These are phyloP conservation scores for Hyphopichia buzzinii DNA, from an alignment of 1,139 yeast genomes.

Conservation along the genomic window DNA sequence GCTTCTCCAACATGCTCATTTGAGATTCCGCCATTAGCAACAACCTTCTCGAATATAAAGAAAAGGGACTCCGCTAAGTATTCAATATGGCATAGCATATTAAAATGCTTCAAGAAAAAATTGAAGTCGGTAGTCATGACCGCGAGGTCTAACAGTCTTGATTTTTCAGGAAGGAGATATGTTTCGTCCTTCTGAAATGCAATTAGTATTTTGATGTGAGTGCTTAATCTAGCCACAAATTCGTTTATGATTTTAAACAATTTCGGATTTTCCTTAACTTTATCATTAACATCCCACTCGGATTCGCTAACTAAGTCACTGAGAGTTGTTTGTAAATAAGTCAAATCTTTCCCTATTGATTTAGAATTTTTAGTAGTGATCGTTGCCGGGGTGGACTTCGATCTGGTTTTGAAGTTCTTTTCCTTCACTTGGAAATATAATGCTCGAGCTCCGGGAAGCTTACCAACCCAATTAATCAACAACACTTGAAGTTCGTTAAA, in stretches of 20 bases:
- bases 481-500: slow-evolving; percentile 56
- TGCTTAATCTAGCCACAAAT: slow-evolving; percentile 13
- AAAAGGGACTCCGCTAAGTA: slow-evolving; percentile 27
- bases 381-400: not conserved
- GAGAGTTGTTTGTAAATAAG: not conserved
- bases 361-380: not conserved
- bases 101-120: slow-evolving; percentile 27
- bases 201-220: slow-evolving; percentile 11
- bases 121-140: slow-evolving; percentile 17
- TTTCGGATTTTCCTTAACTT: not conserved
- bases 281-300: not conserved
- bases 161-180: not conserved
- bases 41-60: slow-evolving; percentile 23
- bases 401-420: slow-evolving; percentile 1
- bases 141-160: slow-evolving; percentile 5
- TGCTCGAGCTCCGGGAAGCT: slow-evolving; percentile 38
- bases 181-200: slow-evolving; percentile 6
- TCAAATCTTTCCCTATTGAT: not conserved
- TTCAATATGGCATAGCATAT: slow-evolving; percentile 31
- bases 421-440: slow-evolving; percentile 35
- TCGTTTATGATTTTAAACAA: not conserved
- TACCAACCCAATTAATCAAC: slow-evolving; percentile 62
- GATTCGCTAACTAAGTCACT: not conserved
- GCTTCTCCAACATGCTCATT: slow-evolving; percentile 5
- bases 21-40: slow-evolving; percentile 17